Percentiles rank a stretch among this genome's conserved stretches.
phyloP scores from a whole-genome alignment of 2,329 filamentous ascomycete species.

The Aureobasidium subglaciale region DNA sequence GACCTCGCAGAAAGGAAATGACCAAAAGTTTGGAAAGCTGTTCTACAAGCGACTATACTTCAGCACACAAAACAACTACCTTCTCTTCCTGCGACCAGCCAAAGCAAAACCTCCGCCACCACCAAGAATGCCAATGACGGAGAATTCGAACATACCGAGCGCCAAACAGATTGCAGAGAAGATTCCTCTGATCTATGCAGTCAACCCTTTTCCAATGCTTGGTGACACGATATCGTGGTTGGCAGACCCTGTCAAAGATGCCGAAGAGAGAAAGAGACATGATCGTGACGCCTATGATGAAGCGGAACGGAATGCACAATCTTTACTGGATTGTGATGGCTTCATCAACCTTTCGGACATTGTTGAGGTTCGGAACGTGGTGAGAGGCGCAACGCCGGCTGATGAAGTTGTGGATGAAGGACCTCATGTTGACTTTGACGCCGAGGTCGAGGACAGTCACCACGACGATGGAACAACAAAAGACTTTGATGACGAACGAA shows the following conservation, averaged over 20 bases:
- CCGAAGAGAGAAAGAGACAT: constrained; percentile 40
- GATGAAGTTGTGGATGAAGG: constrained; percentile 48
- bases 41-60: constrained; percentile 62
- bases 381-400: constrained; percentile 43
- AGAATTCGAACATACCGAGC: constrained; percentile 44
- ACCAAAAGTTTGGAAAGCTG: constrained; percentile 52
- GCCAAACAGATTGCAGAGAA: constrained; percentile 48
- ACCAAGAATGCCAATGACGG: constrained; percentile 43
- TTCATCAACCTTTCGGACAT: constrained; percentile 57
- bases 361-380: constrained; percentile 49
- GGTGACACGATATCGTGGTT: constrained; percentile 53
- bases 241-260: constrained; percentile 34
- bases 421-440: constrained; percentile 48
- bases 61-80: constrained; percentile 54
- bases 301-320: constrained; percentile 50
- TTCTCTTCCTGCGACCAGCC: constrained; percentile 56
- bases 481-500: constrained; percentile 49
- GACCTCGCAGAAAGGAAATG: constrained; percentile 55
- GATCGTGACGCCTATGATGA: constrained; percentile 56
- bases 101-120: constrained; percentile 50
- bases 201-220: constrained; percentile 52
- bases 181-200: constrained; percentile 54
- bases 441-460: constrained; percentile 39
- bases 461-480: constrained; percentile 47
- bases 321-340: constrained; percentile 54